Base-by-base conservation (phyloP, 2,329 filamentous ascomycete species). In the Talaromyces atroroseus region DNA sequence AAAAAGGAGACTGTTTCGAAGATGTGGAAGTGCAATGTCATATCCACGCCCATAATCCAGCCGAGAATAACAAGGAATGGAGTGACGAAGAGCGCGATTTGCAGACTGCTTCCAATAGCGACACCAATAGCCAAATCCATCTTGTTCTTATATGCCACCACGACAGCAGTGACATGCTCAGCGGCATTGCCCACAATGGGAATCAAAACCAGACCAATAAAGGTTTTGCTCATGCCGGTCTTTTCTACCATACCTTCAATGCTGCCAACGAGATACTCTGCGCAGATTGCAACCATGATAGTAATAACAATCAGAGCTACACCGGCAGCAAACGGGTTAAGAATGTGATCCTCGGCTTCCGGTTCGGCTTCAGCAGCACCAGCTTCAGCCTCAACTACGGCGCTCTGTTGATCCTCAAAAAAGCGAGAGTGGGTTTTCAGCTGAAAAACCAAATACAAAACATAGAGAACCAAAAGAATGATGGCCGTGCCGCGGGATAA, bases 141-240 rank as follows among this genome's bases (percentile, higher is more conserved):
- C 68, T 80, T 92, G 74, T 92, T 82, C 71, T 89, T 87, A 61
- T 85, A 78, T 0, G 89, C 88, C 24, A 92, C 88, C 29, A 91
- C 86, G 18, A 90, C 86, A 18, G 89, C 89, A 1, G 89, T 92
- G 40, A 91, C 88, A 65, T 92, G 88, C 70, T 92, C 88, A 2
- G 88, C 88, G 2, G 88, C 88, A 64, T 91, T 91, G 45, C 88
- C 88, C 32, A 91, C 88, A 62, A 91, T 90, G 2, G 88, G 88
- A 49, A 91, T 87, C 20, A 91, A 75, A 50, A 91, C 89, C 49
- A 91, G 76, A 76, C 88, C 88, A 63, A 92, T 90, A 63, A 92
- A 92, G 1, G 85, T 89, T 72, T 88, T 88, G 76, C 85, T 90
- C 68, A 92, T 88, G 59, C 85, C 80, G 2, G 84, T 83, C 45